Evolutionary conservation across 2,329 filamentous ascomycete genomes (phyloP), one percentile per base, ranked within the genome.

Genomic region (Tolypocladium tundrense): DNA sequence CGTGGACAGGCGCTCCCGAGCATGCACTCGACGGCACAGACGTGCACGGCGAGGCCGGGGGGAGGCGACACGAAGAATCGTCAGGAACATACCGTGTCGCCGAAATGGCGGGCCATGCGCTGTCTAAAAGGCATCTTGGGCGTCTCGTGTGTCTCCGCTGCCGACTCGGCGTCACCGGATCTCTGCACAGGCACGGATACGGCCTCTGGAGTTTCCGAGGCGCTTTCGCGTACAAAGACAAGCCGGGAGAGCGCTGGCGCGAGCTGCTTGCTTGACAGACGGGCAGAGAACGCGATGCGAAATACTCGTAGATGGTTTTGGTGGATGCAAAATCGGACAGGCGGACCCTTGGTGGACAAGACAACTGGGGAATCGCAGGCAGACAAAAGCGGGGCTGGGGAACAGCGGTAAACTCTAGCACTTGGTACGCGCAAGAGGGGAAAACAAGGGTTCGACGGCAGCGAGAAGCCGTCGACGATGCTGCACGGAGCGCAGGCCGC

Each of bases 51-150:
- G 21, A 6, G 53, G 39, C 19, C 24, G 39, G 40, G 9, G 33
- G 10, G 31, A 16, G 3, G 19, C 0, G n/a, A n/a, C 1, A 10
- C 16, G 45, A 33, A 11, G 14, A 14, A n/a, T 2, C 4, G 43
- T 1, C 2, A 35, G 57, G 60, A 60, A 68, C 75, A 66, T 72
- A 77, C 75, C 62, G 75, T 72, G 63, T 78, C 76, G 66, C 76
- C 76, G 60, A 79, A 75, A 55, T 75, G 75, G 67, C 76, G 76
- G 56, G 75, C 75, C 69, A 79, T 73, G 57, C 71, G 70, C 62
- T 74, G 69, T 57, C 72, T 68, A 59, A 75, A 72, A 27, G 72
- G 70, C 72, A 75, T 74, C 58, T 63, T 72, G 54, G 43, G 35
- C 31, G 21, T 35, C 31, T 9, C 5, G 19, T 14, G 14, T 2